Conservation (phyloP, 805 yeast species). For the Debaryomyces prosopidis region DNA sequence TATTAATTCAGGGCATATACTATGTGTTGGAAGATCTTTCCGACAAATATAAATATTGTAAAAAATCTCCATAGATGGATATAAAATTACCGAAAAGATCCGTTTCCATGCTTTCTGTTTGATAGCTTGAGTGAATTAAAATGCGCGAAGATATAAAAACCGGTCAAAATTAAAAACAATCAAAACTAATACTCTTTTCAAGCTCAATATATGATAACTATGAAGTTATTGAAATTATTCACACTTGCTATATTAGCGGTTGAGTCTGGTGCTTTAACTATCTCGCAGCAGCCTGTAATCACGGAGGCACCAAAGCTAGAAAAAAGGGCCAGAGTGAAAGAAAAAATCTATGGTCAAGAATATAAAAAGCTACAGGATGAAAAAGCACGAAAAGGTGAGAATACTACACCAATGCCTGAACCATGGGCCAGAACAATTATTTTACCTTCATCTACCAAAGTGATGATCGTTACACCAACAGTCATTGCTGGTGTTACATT, state of each 20-base stretch:
- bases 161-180: conserved; percentile 1
- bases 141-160: too few species aligned
- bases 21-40: too few species aligned
- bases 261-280: conserved; percentile 7
- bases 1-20: too few species aligned
- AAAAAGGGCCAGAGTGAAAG: conserved; percentile 29
- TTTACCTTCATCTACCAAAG: conserved; percentile 39
- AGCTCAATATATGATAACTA: conserved; percentile 1
- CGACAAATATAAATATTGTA: too few species aligned
- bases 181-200: not conserved
- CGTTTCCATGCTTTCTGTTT: too few species aligned
- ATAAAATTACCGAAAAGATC: too few species aligned
- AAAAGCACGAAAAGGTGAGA: conserved; percentile 6
- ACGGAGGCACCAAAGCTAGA: conserved; percentile 11
- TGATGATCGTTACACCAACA: conserved; percentile 64
- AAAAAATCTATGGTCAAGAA: conserved; percentile 29
- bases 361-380: conserved; percentile 20
- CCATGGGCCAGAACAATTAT: conserved; percentile 75
- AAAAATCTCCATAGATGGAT: too few species aligned
- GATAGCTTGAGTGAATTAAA: too few species aligned
- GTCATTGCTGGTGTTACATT: conserved; percentile 65
- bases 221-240: conserved; percentile 13
- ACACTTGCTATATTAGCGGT: conserved; percentile 9
- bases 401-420: conserved; percentile 12
- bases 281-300: conserved; percentile 1